These are phyloP conservation scores for Saccharomyces pastorianus DNA, from an alignment of 1,139 yeast species.

Conservation along the genomic window DNA sequence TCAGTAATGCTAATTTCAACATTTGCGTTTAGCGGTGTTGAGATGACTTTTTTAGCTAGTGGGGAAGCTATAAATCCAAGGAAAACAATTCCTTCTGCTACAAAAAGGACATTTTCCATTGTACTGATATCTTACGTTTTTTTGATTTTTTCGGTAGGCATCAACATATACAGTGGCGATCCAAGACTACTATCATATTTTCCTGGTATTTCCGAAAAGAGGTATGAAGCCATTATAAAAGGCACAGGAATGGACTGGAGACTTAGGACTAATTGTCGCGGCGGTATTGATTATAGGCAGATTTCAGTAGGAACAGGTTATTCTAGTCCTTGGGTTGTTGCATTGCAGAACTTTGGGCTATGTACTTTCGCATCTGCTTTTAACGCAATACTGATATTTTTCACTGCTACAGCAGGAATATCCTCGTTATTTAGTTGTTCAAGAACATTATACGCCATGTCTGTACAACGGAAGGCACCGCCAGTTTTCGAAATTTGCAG, in stretches of 20 bases:
- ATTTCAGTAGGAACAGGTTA: slow-evolving; percentile 41
- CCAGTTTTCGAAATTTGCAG: slow-evolving; percentile 51
- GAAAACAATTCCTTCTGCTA: slow-evolving; percentile 67
- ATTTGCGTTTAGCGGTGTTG: slow-evolving; percentile 73
- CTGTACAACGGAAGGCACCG: slow-evolving; percentile 67
- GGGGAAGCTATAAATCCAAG: slow-evolving; percentile 81
- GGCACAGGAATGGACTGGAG: slow-evolving; percentile 24
- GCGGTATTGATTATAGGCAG: slow-evolving; percentile 4
- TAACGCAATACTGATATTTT: slow-evolving; percentile 62
- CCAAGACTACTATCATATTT: slow-evolving; percentile 43
- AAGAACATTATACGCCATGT: slow-evolving; percentile 36
- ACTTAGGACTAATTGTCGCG: slow-evolving; percentile 16
- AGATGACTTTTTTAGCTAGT: slow-evolving; percentile 76
- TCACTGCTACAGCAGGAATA: slow-evolving; percentile 51
- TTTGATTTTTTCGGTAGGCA: slow-evolving; percentile 58
- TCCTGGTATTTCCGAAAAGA: slow-evolving; percentile 6
- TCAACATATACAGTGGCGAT: slow-evolving; percentile 69
- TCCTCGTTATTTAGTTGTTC: slow-evolving; percentile 37
- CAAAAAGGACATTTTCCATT: slow-evolving; percentile 63
- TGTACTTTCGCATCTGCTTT: slow-evolving; percentile 58
- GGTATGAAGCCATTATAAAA: slow-evolving; percentile 12
- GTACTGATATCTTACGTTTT: slow-evolving; percentile 58
- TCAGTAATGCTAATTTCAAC: slow-evolving; percentile 58
- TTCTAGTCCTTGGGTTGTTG: slow-evolving; percentile 74
- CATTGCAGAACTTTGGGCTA: slow-evolving; percentile 58